Percentiles rank a stretch among this genome's conserved stretches.
Evolutionary conservation across 495 filamentous ascomycete species (phyloP).

Genomic region (Xylaria longipes): DNA sequence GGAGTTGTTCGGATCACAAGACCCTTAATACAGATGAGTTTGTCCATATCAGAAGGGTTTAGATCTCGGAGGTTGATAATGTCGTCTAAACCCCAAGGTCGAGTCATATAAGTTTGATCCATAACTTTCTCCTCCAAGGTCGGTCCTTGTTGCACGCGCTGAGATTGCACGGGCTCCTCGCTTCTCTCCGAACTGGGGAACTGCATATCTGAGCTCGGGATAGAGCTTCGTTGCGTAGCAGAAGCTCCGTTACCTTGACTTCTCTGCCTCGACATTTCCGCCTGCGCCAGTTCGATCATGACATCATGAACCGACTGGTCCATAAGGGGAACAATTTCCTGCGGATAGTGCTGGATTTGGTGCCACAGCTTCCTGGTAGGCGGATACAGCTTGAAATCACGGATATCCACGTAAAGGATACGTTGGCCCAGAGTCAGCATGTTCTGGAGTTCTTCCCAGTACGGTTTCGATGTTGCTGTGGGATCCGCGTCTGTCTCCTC

Average conservation of each 20-base stretch:
- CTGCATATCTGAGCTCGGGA: constrained; percentile 72
- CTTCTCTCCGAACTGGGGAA: constrained; percentile 75
- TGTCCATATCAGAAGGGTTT: constrained; percentile 95
- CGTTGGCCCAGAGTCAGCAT: constrained; percentile 87
- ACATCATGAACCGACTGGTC: constrained; percentile 91
- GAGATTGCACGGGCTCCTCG: constrained; percentile 52
- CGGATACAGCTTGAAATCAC: constrained; percentile 91
- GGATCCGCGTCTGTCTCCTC: constrained; percentile 71
- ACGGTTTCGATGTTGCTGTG: constrained; percentile 72
- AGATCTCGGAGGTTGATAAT: constrained; percentile 93
- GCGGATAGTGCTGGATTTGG: constrained; percentile 88
- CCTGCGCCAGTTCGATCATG: constrained; percentile 87
- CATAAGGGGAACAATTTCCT: constrained; percentile 96
- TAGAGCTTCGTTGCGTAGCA: constrained; percentile 45
- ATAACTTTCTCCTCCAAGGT: constrained; percentile 66
- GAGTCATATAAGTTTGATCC: constrained; percentile 78
- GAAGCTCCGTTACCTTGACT: constrained; percentile 58
- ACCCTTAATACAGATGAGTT: constrained; percentile 93
- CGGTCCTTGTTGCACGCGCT: constrained; percentile 39
- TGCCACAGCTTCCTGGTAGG: constrained; percentile 93
- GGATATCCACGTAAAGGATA: constrained; percentile 84
- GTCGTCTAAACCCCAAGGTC: constrained; percentile 87
- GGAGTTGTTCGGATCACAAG: constrained; percentile 95
- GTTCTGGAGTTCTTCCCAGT: constrained; percentile 83
- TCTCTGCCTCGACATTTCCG: constrained; percentile 76